Base-by-base conservation (phyloP, 371 early-diverging fungal genomes). In the Mucor sp. region DNA sequence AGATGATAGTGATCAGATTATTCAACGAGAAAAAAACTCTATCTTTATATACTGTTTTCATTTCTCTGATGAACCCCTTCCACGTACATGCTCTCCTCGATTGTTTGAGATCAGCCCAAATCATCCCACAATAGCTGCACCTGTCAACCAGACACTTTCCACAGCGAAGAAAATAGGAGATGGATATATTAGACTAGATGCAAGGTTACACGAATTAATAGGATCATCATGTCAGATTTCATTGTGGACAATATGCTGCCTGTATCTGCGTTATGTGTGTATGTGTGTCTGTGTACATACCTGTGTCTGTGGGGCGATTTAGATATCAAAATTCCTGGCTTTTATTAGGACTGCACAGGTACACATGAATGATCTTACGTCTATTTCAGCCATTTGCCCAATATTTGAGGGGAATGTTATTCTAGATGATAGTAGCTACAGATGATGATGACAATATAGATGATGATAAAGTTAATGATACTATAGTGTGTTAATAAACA, bases 51-150 rank as follows among this genome's bases (percentile, higher is more conserved):
- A 39, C 55, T 25, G 30, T 55, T 28, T 55, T 55, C n/a, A 33
- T 33, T 32, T 57, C 32, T 57, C 33, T 57, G 32, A 8, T 33
- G 30, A 15, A 19, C 33, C 58, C 58, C 58, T 57, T 57, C 19
- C 58, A 30, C 58, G 17, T 56, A 37, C 4, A 59, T 37, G 23
- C 39, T 33, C 63, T 55, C 63, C 63, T 63, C 55, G n/a, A 23
- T 37, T 39, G 63, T 63, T 63, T 63, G 63, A 63, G 56, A 63
- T 63, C 28, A 63, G 63, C 55, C 63, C 39, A 63, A 63, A 23
- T 35, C 15, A 50, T 32, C 23, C 44, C 27, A 57, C 28, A 32
- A 35, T 50, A 47, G 53, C 30, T 62, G 63, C 63, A 63, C 27
- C 56, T 63, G 63, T 63, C 63, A 63, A 63, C 37, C 53, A 53